A percentile compares a stretch with the other conserved stretches of the same genome.
Conservation (phyloP, 2,329 filamentous ascomycete genomes). For the Dothideomycetes sp. region DNA sequence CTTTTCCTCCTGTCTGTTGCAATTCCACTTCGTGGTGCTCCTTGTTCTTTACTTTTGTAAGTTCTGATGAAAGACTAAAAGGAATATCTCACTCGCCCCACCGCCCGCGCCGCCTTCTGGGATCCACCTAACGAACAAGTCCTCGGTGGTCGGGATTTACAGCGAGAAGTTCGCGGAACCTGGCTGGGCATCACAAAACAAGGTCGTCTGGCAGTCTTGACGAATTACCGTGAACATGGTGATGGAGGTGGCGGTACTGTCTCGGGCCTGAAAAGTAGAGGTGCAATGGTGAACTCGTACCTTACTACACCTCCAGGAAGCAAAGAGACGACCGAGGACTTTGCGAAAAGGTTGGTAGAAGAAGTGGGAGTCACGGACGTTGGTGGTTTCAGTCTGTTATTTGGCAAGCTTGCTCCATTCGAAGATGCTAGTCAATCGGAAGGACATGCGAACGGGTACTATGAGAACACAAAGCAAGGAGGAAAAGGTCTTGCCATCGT, state of each 20-base stretch:
- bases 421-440: conserved; percentile 7
- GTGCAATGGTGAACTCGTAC: conserved; percentile 50
- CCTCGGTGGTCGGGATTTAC: conserved; percentile 50
- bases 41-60: not conserved
- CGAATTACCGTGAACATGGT: conserved; percentile 50
- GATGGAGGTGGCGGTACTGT: conserved; percentile 25
- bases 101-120: conserved; percentile 50
- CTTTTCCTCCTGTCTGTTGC: too few relatives aligned
- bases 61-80: conserved; percentile 18
- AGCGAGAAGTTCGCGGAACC: conserved; percentile 48
- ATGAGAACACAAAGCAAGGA: conserved; percentile 10
- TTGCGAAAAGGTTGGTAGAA: conserved; percentile 43
- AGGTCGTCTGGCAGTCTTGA: conserved; percentile 51
- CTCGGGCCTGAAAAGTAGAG: conserved; percentile 40
- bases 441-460: too few relatives aligned
- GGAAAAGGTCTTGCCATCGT: conserved; percentile 41
- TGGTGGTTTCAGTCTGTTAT: conserved; percentile 53
- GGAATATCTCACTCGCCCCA: conserved; percentile 54
- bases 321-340: conserved; percentile 35
- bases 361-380: conserved; percentile 44
- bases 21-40: not conserved
- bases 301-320: conserved; percentile 33
- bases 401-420: conserved; percentile 34
- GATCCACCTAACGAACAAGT: conserved; percentile 42
- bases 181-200: conserved; percentile 53